A percentile compares a stretch with the other conserved stretches of the same genome.
phyloP scores from a whole-genome alignment of 768 basidiomycete species.

The Nidula microcarpa region DNA sequence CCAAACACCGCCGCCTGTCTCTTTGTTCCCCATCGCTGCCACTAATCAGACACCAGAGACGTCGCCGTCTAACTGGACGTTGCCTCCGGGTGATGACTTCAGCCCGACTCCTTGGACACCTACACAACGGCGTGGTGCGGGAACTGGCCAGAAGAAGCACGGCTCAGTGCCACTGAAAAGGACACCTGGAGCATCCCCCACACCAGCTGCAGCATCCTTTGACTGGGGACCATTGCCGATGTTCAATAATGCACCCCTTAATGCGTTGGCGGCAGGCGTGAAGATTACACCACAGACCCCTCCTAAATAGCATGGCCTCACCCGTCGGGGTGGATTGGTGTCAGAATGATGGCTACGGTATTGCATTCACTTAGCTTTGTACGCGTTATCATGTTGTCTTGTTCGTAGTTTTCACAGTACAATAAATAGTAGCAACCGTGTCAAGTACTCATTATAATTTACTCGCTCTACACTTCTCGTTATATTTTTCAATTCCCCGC shows the following conservation, averaged over 20 bases:
- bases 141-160: conserved; percentile 32
- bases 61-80: conserved; percentile 19
- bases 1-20: conserved; percentile 13
- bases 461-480: too few species aligned
- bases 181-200: conserved; percentile 17
- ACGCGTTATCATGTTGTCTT: too few species aligned
- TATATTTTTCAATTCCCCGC: background rate
- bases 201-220: conserved; percentile 34
- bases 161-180: conserved; percentile 34
- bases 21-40: conserved; percentile 20
- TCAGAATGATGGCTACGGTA: background rate
- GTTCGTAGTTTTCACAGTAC: too few species aligned
- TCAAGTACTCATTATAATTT: too few species aligned
- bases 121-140: conserved; percentile 27
- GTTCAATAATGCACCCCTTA: conserved; percentile 25
- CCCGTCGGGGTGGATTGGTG: background rate
- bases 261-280: background rate
- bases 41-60: conserved; percentile 4
- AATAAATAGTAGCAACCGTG: too few species aligned
- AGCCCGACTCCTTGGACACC: conserved; percentile 29
- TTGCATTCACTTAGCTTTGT: too few species aligned
- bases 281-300: background rate
- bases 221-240: conserved; percentile 63
- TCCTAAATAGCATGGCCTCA: background rate
- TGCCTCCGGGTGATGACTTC: conserved; percentile 37